Conservation (phyloP, 495 filamentous ascomycete genomes). For the Viridothelium virens region DNA sequence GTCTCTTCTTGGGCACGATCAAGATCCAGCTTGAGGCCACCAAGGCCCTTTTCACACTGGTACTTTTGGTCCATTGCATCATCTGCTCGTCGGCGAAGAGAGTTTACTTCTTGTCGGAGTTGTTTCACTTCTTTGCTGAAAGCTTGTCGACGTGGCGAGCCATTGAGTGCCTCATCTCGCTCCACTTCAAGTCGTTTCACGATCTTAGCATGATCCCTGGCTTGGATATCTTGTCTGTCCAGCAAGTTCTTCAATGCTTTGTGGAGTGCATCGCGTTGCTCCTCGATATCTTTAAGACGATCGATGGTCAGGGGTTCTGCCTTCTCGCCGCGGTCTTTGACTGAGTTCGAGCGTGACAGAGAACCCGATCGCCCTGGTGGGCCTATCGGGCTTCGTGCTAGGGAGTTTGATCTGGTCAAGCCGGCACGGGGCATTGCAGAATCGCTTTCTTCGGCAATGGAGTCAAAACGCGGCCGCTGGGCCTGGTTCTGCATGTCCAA, state of each 20-base stretch:
- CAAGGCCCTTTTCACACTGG: constrained; percentile 88
- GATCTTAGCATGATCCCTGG: constrained; percentile 68
- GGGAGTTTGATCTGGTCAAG: constrained; percentile 55
- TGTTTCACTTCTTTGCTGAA: constrained; percentile 74
- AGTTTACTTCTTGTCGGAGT: constrained; percentile 75
- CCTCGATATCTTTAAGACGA: constrained; percentile 82
- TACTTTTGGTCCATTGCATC: constrained; percentile 96
- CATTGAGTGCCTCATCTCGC: constrained; percentile 60
- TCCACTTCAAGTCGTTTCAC: constrained; percentile 69
- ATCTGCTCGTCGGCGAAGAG: constrained; percentile 78
- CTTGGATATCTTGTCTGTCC: constrained; percentile 76
- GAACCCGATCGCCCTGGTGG: constrained; percentile 31
- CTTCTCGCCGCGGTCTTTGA: constrained; percentile 42
- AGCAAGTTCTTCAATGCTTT: constrained; percentile 75
- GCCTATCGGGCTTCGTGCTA: constrained; percentile 39
- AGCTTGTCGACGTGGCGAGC: constrained; percentile 62
- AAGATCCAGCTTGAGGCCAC: constrained; percentile 92
- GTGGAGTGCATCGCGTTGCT: constrained; percentile 88
- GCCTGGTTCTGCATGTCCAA: constrained; percentile 40
- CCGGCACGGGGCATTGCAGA: constrained; percentile 37
- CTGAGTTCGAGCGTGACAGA: constrained; percentile 51
- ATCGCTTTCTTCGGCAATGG: constrained; percentile 56
- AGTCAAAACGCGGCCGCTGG: constrained; percentile 44
- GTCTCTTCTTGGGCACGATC: constrained; percentile 95
- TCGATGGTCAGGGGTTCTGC: constrained; percentile 48